phyloP scores from a whole-genome alignment of 768 basidiomycete genomes.

The Trametes elegans region DNA sequence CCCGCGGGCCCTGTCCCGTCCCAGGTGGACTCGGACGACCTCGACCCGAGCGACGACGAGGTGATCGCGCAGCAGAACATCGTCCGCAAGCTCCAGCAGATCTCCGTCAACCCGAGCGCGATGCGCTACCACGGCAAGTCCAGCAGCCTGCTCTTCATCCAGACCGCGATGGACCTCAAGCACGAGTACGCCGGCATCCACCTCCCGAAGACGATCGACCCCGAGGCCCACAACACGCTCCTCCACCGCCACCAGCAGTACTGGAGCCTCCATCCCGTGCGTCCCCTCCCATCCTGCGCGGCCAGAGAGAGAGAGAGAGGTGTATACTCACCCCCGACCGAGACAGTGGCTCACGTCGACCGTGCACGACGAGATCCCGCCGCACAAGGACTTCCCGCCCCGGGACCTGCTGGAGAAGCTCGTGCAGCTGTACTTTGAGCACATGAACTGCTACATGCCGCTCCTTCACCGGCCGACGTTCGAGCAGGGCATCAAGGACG shows the following conservation, averaged over 20 bases:
- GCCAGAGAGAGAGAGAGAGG: neutral
- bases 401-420: constrained; percentile 39
- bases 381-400: constrained; percentile 33
- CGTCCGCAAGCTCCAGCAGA: constrained; percentile 29
- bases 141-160: constrained; percentile 40
- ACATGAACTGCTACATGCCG: constrained; percentile 42
- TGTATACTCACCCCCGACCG: neutral
- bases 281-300: constrained; percentile 17
- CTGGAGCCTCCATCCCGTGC: constrained; percentile 48
- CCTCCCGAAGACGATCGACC: constrained; percentile 10
- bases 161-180: constrained; percentile 43
- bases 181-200: constrained; percentile 34
- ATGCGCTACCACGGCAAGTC: constrained; percentile 43
- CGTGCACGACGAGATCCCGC: constrained; percentile 26
- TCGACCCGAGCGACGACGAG: constrained; percentile 31
- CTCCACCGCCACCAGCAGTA: constrained; percentile 43
- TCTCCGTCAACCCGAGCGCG: constrained; percentile 28
- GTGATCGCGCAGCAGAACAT: constrained; percentile 26
- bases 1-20: constrained; percentile 16
- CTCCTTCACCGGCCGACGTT: constrained; percentile 50
- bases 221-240: constrained; percentile 18
- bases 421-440: constrained; percentile 47
- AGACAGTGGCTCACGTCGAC: constrained; percentile 29
- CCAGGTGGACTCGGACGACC: constrained; percentile 27
- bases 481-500: constrained; percentile 35